Conservation (phyloP, 2,329 filamentous ascomycete genomes). For the Cladosporium sp. region DNA sequence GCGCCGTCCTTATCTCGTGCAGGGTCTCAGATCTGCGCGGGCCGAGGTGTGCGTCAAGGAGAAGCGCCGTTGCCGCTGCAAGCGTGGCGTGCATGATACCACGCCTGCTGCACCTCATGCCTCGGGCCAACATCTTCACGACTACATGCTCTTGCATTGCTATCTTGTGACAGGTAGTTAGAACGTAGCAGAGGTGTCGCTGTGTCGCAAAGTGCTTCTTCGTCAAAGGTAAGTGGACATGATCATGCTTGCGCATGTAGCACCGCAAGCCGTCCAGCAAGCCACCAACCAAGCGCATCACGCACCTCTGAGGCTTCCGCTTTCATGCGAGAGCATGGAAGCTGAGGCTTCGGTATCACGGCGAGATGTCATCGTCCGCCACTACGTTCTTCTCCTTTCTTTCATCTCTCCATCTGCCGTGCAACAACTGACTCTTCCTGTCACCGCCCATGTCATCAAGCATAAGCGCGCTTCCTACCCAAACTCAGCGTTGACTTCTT, state of each 20-base stretch:
- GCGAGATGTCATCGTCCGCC: no score
- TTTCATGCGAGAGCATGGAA: not conserved
- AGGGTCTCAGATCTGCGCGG: slow-evolving; percentile 13
- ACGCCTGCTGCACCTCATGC: slow-evolving; percentile 2
- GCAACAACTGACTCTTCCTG: no score
- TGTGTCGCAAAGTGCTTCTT: not conserved
- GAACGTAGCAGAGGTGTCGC: no score
- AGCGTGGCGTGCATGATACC: slow-evolving; percentile 8
- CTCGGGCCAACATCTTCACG: not conserved
- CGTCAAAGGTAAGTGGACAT: not conserved
- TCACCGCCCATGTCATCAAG: no score
- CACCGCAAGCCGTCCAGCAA: not conserved
- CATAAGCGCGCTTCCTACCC: no score
- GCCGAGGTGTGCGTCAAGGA: slow-evolving; percentile 6
- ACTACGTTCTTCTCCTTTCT: not conserved
- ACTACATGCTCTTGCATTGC: slow-evolving; percentile 3
- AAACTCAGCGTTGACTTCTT: not conserved
- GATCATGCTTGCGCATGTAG: not conserved
- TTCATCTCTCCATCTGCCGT: not conserved
- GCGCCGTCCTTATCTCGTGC: slow-evolving; percentile 3
- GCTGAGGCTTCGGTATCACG: not conserved
- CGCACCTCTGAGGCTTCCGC: not conserved
- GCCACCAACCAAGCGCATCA: not conserved
- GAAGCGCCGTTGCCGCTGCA: slow-evolving; percentile 13
- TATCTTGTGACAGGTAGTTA: not conserved